A percentile compares a stretch with the other conserved stretches of the same genome.
phyloP scores from a whole-genome alignment of 306 rosid species.

The Sechiopsis laciniata region DNA sequence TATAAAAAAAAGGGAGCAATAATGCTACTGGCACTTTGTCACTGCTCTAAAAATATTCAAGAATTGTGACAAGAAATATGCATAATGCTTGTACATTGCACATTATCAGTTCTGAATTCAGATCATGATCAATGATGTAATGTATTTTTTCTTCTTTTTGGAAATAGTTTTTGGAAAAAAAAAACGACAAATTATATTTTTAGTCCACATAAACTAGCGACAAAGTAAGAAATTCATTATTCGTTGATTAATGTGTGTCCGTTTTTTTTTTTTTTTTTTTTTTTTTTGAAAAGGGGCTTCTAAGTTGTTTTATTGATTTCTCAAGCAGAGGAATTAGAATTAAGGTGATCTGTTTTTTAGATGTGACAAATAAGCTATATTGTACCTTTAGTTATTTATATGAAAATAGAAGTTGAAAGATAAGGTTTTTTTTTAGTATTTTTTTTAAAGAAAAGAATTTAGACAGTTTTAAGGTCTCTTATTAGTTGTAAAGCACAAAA shows the following conservation, averaged over 20 bases:
- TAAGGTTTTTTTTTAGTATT: too few species aligned
- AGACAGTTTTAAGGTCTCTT: too few species aligned
- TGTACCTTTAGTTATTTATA: background rate
- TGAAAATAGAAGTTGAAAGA: background rate
- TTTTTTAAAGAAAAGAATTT: too few species aligned
- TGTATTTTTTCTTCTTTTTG: slow-evolving; percentile 30
- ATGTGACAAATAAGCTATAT: background rate
- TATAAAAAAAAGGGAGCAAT: background rate
- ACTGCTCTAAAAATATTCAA: background rate
- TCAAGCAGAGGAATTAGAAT: background rate
- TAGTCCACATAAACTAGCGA: background rate
- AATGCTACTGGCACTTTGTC: slow-evolving; percentile 3
- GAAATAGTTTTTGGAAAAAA: background rate
- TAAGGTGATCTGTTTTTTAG: background rate
- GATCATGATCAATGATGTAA: slow-evolving; percentile 53
- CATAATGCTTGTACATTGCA: slow-evolving; percentile 65
- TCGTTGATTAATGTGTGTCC: background rate
- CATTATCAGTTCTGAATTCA: slow-evolving; percentile 28
- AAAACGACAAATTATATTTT: background rate
- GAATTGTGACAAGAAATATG: slow-evolving; percentile 7
- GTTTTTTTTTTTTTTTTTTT: too few species aligned
- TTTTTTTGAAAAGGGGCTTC: too few species aligned
- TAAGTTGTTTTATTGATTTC: too few species aligned
- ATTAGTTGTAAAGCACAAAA: too few species aligned
- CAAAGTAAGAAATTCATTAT: background rate